phyloP scores from a whole-genome alignment of 306 rosid genomes.

The Sicyos baderoa region DNA sequence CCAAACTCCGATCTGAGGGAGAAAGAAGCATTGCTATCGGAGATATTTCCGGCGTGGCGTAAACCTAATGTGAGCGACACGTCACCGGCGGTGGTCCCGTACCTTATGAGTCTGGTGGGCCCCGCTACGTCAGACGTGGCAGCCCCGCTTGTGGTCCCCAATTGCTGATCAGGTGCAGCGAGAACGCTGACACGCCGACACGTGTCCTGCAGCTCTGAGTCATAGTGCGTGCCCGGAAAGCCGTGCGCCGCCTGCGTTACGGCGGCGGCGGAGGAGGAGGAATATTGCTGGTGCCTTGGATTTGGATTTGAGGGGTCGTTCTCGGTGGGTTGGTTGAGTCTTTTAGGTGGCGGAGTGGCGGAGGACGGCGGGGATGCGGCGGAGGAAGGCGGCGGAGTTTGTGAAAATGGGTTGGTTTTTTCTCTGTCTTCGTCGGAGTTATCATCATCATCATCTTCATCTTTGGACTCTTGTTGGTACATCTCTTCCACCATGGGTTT shows the following conservation, averaged over 20 bases:
- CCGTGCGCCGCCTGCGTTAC: conserved; percentile 33
- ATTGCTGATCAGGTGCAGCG: conserved; percentile 34
- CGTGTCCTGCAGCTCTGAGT: conserved; percentile 35
- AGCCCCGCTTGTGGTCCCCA: conserved; percentile 56
- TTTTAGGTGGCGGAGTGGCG: conserved; percentile 31
- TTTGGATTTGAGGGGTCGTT: conserved; percentile 55
- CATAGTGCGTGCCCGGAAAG: conserved; percentile 24
- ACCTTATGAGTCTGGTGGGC: conserved; percentile 65
- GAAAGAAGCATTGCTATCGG: conserved; percentile 57
- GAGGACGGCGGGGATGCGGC: conserved; percentile 23
- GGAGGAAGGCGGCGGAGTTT: conserved; percentile 32
- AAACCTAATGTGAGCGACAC: conserved; percentile 97
- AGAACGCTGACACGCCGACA: conserved; percentile 49
- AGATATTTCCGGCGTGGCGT: conserved; percentile 85
- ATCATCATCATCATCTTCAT: conserved; percentile 21
- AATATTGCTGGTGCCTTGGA: conserved; percentile 5
- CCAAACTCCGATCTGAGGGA: conserved; percentile 65
- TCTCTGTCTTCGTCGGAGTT: conserved; percentile 22
- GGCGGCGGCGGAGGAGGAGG: conserved; percentile 26
- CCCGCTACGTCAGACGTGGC: conserved; percentile 37
- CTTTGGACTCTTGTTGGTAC: conserved; percentile 91
- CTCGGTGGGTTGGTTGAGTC: conserved; percentile 37
- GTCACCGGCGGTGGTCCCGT: conserved; percentile 82
- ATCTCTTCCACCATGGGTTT: conserved; percentile 99
- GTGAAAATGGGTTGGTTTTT: conserved; percentile 35